phyloP scores from a whole-genome alignment of 805 yeast genomes.

The Kodamaea fukazawae region DNA sequence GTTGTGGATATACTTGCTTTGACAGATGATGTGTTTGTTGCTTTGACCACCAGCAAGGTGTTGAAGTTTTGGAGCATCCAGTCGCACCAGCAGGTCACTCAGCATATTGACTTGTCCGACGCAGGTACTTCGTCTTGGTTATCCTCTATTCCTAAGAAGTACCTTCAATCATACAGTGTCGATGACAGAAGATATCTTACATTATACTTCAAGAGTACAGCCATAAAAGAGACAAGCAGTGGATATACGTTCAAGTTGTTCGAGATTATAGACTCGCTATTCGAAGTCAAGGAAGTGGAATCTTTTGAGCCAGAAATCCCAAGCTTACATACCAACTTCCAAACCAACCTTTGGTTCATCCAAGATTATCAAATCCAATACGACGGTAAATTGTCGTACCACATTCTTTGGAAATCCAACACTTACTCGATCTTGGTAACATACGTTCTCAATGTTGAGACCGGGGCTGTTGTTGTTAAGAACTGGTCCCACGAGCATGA shows the following conservation, averaged over 20 bases:
- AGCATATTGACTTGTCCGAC: constrained; percentile 13
- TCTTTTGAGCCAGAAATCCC: constrained; percentile 21
- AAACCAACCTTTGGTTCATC: constrained; percentile 40
- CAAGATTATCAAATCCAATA: constrained; percentile 30
- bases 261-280: constrained; percentile 15
- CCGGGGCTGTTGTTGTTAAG: constrained; percentile 14
- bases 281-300: constrained; percentile 13
- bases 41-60: constrained; percentile 53
- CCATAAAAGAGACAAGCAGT: constrained; percentile 14
- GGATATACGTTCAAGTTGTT: constrained; percentile 24
- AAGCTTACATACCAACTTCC: constrained; percentile 7
- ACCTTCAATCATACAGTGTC: constrained; percentile 20
- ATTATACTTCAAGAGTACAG: constrained; percentile 16
- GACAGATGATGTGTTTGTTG: constrained; percentile 38
- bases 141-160: constrained; percentile 29
- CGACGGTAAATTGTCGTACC: constrained; percentile 17
- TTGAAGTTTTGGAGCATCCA: constrained; percentile 61
- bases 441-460: constrained; percentile 14
- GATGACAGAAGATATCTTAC: constrained; percentile 16
- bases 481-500: constrained; percentile 15
- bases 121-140: constrained; percentile 22
- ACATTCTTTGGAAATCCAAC: constrained; percentile 63
- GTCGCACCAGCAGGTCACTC: constrained; percentile 24
- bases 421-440: constrained; percentile 39
- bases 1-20: constrained; percentile 42